Evolutionary conservation across 257 asterid genomes (phyloP).

Genomic region (Solanum pinnatisectum): DNA sequence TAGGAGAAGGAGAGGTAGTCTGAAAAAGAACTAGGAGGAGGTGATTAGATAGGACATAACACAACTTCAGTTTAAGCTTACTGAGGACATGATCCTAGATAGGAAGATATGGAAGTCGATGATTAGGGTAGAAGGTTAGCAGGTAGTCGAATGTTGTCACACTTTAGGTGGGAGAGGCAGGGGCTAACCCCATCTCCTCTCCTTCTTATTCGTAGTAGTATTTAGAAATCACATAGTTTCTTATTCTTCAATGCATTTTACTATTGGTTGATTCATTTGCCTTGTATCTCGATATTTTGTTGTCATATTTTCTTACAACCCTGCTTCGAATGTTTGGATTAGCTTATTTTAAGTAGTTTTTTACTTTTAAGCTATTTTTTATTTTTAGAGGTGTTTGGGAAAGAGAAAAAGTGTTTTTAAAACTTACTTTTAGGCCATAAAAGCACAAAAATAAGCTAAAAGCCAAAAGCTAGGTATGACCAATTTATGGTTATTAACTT

Average conservation of each 20-base stretch:
- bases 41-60: neutral
- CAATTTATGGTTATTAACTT: neutral
- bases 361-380: too few relatives aligned
- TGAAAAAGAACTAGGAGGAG: neutral
- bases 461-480: neutral
- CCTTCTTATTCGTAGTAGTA: neutral
- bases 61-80: neutral
- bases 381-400: neutral
- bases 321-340: neutral
- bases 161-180: neutral
- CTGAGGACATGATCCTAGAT: neutral
- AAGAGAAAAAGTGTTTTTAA: neutral
- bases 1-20: neutral
- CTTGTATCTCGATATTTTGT: neutral
- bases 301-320: neutral
- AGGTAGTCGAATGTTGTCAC: neutral
- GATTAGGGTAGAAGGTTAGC: neutral
- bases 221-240: neutral
- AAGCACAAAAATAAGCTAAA: neutral
- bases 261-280: neutral
- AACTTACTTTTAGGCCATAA: neutral
- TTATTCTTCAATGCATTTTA: neutral
- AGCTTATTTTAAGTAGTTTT: neutral
- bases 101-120: neutral
- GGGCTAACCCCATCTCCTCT: neutral